These are phyloP conservation scores for Picochlorum sp. DNA, from an alignment of 139 green algal genomes.

Conservation along the genomic window DNA sequence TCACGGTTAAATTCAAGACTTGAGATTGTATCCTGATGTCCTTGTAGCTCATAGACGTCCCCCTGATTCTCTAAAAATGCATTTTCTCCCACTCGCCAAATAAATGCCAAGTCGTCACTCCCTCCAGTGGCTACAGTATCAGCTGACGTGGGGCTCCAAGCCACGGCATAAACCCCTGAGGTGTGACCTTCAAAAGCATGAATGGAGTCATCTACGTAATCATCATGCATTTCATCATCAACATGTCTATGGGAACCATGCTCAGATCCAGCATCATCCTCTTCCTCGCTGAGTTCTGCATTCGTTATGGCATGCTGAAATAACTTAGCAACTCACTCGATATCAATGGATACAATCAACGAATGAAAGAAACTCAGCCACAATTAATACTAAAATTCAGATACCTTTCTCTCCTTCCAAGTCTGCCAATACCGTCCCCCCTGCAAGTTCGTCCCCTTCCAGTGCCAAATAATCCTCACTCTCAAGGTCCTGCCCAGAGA, in stretches of 20 bases:
- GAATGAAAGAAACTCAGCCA: background rate
- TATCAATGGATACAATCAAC: background rate
- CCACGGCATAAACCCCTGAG: constrained; percentile 64
- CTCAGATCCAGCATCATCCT: no score
- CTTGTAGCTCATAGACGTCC: constrained; percentile 45
- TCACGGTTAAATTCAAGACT: constrained; percentile 58
- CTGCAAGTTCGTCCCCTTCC: constrained; percentile 13
- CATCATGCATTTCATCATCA: constrained; percentile 4
- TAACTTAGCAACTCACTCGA: background rate
- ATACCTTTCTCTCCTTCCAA: constrained; percentile 31
- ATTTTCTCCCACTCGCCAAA: constrained; percentile 66
- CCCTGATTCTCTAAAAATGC: constrained; percentile 42
- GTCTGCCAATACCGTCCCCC: constrained; percentile 48
- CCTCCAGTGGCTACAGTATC: constrained; percentile 66
- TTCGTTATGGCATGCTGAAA: no score
- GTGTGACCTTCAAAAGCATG: constrained; percentile 56
- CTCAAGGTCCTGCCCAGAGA: no score
- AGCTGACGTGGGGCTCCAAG: constrained; percentile 44
- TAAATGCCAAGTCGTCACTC: constrained; percentile 59
- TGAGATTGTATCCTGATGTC: constrained; percentile 77
- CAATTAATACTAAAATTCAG: background rate
- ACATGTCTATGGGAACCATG: no score
- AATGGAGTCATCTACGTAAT: constrained; percentile 45
- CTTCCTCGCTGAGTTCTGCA: constrained; percentile 20
- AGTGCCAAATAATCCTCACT: constrained; percentile 15